Evolutionary conservation across 208 protist species (phyloP).

Genomic region (Leishmania tropica): DNA sequence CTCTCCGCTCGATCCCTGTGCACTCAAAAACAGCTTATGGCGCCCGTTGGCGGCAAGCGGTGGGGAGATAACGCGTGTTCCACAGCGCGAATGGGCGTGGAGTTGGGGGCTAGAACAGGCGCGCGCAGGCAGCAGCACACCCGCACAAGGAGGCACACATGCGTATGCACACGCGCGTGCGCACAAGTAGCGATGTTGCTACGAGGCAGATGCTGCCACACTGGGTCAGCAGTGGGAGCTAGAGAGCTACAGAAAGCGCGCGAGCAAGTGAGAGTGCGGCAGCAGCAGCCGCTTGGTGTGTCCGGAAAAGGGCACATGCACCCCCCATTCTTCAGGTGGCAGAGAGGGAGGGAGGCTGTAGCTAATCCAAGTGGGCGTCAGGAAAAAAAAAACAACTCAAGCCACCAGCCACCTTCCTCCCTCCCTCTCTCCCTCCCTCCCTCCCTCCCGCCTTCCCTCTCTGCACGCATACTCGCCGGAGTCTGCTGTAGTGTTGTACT

Average conservation of each 20-base stretch:
- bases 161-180: not conserved
- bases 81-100: not conserved
- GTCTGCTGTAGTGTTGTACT: not conserved
- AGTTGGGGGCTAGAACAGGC: not conserved
- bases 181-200: not conserved
- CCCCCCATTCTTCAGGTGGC: too few relatives aligned
- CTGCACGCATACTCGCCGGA: not conserved
- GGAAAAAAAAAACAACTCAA: too few relatives aligned
- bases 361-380: too few relatives aligned
- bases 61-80: not conserved
- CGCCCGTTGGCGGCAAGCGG: not conserved
- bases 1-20: not conserved
- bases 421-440: too few relatives aligned
- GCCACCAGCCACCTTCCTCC: too few relatives aligned
- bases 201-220: not conserved
- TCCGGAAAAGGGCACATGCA: too few relatives aligned
- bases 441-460: too few relatives aligned
- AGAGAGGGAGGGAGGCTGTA: too few relatives aligned
- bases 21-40: not conserved
- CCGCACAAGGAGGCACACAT: not conserved
- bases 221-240: not conserved
- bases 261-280: too few relatives aligned
- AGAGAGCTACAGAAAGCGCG: too few relatives aligned
- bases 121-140: not conserved
- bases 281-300: too few relatives aligned